Evolutionary conservation across 2,329 filamentous ascomycete genomes (phyloP).

Genomic region (Colletotrichum noveboracense): DNA sequence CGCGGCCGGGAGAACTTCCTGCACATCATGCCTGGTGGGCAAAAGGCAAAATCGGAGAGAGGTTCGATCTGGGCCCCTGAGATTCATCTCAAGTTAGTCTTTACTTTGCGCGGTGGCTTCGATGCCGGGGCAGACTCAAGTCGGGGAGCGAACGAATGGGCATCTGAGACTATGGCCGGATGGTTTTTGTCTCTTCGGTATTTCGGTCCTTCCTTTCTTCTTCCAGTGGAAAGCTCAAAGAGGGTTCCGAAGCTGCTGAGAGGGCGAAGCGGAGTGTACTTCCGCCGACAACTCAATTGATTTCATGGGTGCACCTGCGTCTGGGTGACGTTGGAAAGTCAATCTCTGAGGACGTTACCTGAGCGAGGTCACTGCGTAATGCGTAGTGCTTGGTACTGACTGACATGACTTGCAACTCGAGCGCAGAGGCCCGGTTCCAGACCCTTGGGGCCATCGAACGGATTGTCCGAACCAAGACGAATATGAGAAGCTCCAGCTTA

Average conservation of each 20-base stretch:
- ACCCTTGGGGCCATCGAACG: background rate
- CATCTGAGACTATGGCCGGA: background rate
- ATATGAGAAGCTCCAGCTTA: background rate
- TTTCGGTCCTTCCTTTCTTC: background rate
- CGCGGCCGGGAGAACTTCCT: background rate
- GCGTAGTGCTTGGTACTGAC: background rate
- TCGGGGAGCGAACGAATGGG: background rate
- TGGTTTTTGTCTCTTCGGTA: background rate
- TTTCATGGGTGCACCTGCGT: background rate
- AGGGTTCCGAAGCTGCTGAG: background rate
- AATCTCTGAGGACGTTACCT: background rate
- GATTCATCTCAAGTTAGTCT: constrained; percentile 1
- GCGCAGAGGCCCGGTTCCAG: background rate
- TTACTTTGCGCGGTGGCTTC: background rate
- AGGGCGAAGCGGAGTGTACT: background rate
- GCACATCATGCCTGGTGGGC: background rate
- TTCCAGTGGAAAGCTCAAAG: background rate
- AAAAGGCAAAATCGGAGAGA: background rate
- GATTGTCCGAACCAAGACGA: background rate
- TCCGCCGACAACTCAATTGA: background rate
- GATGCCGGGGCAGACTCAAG: background rate
- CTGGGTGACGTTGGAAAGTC: background rate
- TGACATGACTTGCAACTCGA: background rate
- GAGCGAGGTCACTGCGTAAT: background rate
- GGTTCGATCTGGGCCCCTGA: background rate